Evolutionary conservation across 2,329 filamentous ascomycete genomes (phyloP), one percentile per base, ranked within the genome.

Genomic region (Pseudogymnoascus sp.): DNA sequence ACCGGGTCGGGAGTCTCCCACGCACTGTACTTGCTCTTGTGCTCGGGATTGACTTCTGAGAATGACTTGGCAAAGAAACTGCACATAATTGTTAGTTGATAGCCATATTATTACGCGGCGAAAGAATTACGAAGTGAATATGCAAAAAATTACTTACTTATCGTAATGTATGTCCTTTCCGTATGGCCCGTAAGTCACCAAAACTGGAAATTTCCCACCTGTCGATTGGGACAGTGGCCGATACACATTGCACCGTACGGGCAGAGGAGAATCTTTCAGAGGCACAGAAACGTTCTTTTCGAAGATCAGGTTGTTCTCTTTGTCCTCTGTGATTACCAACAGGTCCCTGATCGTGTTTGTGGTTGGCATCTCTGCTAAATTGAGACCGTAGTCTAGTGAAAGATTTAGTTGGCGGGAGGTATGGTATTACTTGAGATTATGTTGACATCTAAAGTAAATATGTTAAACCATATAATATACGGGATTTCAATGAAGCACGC

Each of bases 141-240:
- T 30, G 7, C 5, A 14, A 41, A 25, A 4, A n/a, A 18, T 3
- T 9, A n/a, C 72, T 65, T 66, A 78, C 75, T 78, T 74, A 62
- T 77, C 74, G 69, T 89, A 89, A 18, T 78, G 81, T 35, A 89
- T 87, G 66, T 90, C 86, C 66, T 90, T 90, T 50, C 87, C 87
- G 64, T 90, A 90, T 0, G 87, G 87, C 0, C 87, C 87, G 65
- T 90, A 90, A 0, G 86, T 90, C 2, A 87, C 81, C 7, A 90
- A 70, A 0, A 88, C 86, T 0, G 87, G 87, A 20, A 77, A 77
- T 41, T 65, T 69, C 8, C 60, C 60, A 63, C 70, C 74, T 20
- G 75, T 70, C 1, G 63, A 43, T 25, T 43, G 11, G 6, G 61
- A 64, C 54, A 78, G 79, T 1, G 79, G 79, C 1, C 78, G 72